Percentiles rank a stretch among this genome's conserved stretches.
Conservation (phyloP, 495 filamentous ascomycete genomes). For the Xylaria grammica region DNA sequence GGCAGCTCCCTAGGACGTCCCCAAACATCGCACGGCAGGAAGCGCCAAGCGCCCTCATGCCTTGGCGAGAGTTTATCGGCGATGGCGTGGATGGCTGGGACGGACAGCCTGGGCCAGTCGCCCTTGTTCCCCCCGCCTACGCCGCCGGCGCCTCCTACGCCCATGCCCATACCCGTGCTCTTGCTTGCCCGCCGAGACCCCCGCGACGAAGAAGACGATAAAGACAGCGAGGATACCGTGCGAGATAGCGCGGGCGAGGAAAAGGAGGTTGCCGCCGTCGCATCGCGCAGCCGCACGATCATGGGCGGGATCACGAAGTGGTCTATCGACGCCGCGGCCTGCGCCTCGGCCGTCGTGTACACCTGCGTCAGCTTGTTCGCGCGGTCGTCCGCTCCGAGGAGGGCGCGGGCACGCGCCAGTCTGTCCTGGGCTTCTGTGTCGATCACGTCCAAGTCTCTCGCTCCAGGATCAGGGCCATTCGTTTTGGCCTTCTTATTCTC, state of each 20-base stretch:
- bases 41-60: conserved; percentile 47
- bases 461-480: too few relatives aligned
- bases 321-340: conserved; percentile 13
- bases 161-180: background rate
- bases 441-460: background rate
- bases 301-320: conserved; percentile 31
- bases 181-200: background rate
- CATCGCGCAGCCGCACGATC: conserved; percentile 30
- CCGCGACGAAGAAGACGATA: background rate
- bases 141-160: background rate
- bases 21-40: conserved; percentile 45
- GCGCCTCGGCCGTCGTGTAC: conserved; percentile 20
- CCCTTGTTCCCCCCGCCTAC: background rate
- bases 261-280: conserved; percentile 6
- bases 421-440: background rate
- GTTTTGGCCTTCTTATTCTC: background rate
- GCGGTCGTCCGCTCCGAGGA: conserved; percentile 10
- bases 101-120: conserved; percentile 45
- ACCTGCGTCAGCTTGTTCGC: conserved; percentile 22
- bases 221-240: background rate
- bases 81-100: conserved; percentile 34
- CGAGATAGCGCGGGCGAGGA: background rate
- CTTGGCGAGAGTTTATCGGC: conserved; percentile 31
- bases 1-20: conserved; percentile 40
- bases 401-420: background rate